Evolutionary conservation across 148 eudicot genomes (phyloP).

Genomic region (Arctostaphylos glauca): DNA sequence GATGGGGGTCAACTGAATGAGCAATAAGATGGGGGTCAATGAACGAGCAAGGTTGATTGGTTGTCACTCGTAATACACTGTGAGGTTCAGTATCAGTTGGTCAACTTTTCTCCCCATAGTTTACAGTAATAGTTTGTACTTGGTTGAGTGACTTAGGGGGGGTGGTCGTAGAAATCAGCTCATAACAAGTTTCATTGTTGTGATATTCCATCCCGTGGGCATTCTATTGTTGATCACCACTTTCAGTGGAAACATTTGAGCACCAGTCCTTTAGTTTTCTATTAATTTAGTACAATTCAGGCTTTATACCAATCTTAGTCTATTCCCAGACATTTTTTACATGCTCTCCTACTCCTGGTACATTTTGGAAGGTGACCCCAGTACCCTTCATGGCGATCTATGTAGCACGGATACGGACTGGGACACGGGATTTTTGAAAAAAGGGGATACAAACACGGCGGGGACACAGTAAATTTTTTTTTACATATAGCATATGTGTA

Average conservation of each 20-base stretch:
- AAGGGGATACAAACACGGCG: no score
- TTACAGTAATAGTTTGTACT: not conserved
- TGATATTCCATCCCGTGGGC: not conserved
- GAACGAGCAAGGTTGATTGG: not conserved
- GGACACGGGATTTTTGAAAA: no score
- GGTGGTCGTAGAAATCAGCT: not conserved
- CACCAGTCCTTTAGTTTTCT: not conserved
- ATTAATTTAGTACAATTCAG: not conserved
- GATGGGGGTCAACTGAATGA: not conserved
- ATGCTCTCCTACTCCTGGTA: not conserved
- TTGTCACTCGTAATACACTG: not conserved
- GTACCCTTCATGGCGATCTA: not conserved
- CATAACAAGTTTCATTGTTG: not conserved
- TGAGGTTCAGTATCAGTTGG: not conserved
- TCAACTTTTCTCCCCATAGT: not conserved
- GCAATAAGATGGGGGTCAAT: not conserved
- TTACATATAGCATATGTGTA: no score
- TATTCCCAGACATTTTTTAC: not conserved
- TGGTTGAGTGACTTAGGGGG: not conserved
- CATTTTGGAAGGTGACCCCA: not conserved
- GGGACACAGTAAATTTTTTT: no score
- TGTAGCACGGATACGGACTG: no score
- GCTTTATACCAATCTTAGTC: not conserved
- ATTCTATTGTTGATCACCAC: not conserved
- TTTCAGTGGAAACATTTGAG: not conserved